These are phyloP conservation scores for Colletotrichum navitas DNA, from an alignment of 2,329 filamentous ascomycete species.

Conservation along the genomic window DNA sequence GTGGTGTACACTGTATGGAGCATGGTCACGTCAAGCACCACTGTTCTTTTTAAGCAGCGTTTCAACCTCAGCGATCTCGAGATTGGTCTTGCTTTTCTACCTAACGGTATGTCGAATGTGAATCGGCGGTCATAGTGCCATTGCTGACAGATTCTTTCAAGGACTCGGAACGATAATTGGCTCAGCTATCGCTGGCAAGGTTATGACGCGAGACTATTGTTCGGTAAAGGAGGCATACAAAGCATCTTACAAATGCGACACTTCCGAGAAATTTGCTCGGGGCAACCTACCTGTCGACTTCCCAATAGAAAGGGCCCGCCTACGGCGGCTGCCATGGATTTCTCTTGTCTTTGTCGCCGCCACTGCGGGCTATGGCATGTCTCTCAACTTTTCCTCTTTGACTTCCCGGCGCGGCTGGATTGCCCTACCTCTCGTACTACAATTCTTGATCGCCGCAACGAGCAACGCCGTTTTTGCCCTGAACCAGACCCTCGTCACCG, in stretches of 20 bases:
- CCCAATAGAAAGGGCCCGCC: slow-evolving; percentile 56
- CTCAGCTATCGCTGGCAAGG: slow-evolving; percentile 55
- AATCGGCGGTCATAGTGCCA: fast-evolving
- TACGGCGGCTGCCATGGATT: slow-evolving; percentile 57
- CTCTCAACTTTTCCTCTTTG: slow-evolving; percentile 44
- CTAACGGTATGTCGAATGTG: slow-evolving; percentile 44
- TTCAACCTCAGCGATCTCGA: slow-evolving; percentile 45
- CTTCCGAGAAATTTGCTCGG: slow-evolving; percentile 47
- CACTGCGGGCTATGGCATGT: slow-evolving; percentile 53
- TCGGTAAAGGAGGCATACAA: slow-evolving; percentile 44
- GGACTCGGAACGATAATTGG: slow-evolving; percentile 57
- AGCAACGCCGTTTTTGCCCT: slow-evolving; percentile 54
- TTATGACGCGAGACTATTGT: slow-evolving; percentile 54
- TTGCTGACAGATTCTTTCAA: slow-evolving; percentile 13
- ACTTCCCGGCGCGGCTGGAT: slow-evolving; percentile 44
- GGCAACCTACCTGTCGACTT: slow-evolving; percentile 53
- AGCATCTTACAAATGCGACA: slow-evolving; percentile 28
- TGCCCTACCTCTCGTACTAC: slow-evolving; percentile 46
- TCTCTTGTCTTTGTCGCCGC: slow-evolving; percentile 49
- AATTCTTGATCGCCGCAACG: slow-evolving; percentile 53
- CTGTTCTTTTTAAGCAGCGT: slow-evolving; percentile 50
- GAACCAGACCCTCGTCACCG: slow-evolving; percentile 51
- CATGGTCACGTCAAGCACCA: slow-evolving; percentile 61
- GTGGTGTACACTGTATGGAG: slow-evolving; percentile 57
- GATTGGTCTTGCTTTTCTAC: slow-evolving; percentile 47